Evolutionary conservation across 495 filamentous ascomycete species (phyloP).

Genomic region (Penicillium robsamsonii): DNA sequence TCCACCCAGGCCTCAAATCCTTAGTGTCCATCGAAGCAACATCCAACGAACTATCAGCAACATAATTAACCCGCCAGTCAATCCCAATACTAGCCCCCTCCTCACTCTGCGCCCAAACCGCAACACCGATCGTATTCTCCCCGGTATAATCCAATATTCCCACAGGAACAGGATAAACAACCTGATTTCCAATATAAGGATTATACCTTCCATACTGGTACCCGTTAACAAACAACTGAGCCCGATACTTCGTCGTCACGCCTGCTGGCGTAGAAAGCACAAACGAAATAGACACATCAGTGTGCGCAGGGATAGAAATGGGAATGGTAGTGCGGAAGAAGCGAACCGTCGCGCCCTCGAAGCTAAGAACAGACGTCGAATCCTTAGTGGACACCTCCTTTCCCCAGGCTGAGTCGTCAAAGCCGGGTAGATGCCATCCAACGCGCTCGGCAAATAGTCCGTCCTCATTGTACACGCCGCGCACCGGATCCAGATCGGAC

Average conservation of each 20-base stretch:
- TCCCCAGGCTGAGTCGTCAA: conserved; percentile 48
- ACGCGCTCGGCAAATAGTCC: conserved; percentile 65
- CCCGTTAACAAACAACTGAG: conserved; percentile 48
- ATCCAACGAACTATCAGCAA: conserved; percentile 42
- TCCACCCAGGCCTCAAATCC: conserved; percentile 43
- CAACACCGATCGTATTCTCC: conserved; percentile 45
- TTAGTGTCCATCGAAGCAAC: conserved; percentile 37
- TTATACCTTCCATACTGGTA: conserved; percentile 53
- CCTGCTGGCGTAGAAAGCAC: conserved; percentile 30
- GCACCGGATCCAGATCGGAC: conserved; percentile 59
- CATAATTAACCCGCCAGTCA: conserved; percentile 42
- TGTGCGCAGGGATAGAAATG: conserved; percentile 43
- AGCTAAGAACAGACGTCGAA: conserved; percentile 42
- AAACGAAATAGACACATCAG: conserved; percentile 50
- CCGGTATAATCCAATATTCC: conserved; percentile 49
- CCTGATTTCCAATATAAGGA: conserved; percentile 51
- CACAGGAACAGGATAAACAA: conserved; percentile 48
- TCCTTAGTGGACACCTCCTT: conserved; percentile 10
- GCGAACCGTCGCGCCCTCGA: conserved; percentile 44
- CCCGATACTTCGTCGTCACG: conserved; percentile 27
- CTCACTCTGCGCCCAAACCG: conserved; percentile 49
- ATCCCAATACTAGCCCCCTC: conserved; percentile 35
- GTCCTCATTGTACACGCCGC: conserved; percentile 75
- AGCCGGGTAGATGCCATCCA: conserved; percentile 63
- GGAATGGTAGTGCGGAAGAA: conserved; percentile 60